These are phyloP conservation scores for Nothophytophthora sp. DNA, from an alignment of 352 stramenopile species.

Conservation along the genomic window DNA sequence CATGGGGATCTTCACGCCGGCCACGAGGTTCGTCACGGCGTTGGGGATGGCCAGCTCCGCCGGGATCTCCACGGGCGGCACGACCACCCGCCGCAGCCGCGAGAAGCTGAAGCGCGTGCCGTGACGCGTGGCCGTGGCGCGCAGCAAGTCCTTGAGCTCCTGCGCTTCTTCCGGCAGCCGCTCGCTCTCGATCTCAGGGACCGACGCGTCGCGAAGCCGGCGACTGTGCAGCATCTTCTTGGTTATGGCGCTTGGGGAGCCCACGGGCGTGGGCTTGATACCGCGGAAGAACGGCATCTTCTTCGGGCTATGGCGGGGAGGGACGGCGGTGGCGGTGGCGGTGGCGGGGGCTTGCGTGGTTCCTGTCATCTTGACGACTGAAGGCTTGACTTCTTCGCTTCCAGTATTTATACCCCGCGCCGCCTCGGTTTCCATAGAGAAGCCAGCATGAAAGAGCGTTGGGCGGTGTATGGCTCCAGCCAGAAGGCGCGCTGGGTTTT, in stretches of 20 bases:
- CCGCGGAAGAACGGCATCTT: constrained; percentile 13
- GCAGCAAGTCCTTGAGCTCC: constrained; percentile 29
- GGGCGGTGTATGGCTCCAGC: background rate
- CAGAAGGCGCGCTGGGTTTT: too few species aligned
- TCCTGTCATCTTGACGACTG: constrained; percentile 25
- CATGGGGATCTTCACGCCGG: constrained; percentile 47
- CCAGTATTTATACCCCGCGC: background rate
- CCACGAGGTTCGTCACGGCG: constrained; percentile 44
- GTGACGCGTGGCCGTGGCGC: constrained; percentile 9
- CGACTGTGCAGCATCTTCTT: constrained; percentile 29
- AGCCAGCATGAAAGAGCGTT: background rate
- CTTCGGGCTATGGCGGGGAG: too few species aligned
- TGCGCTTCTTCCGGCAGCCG: constrained; percentile 27
- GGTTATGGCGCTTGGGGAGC: constrained; percentile 7
- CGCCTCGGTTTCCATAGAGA: background rate
- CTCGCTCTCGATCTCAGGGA: constrained; percentile 4
- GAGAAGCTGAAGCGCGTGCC: constrained; percentile 38
- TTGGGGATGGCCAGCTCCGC: constrained; percentile 28
- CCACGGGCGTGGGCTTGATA: constrained; percentile 10
- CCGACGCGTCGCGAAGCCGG: background rate
- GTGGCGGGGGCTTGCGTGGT: constrained; percentile 4
- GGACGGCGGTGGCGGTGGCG: background rate
- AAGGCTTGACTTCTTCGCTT: background rate
- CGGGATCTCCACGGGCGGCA: constrained; percentile 46
- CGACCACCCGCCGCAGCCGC: constrained; percentile 36